A percentile compares a stretch with the other conserved stretches of the same genome.
These are phyloP conservation scores for Mortierella alpina DNA, from an alignment of 192 early-diverging fungal genomes.

Conservation along the genomic window DNA sequence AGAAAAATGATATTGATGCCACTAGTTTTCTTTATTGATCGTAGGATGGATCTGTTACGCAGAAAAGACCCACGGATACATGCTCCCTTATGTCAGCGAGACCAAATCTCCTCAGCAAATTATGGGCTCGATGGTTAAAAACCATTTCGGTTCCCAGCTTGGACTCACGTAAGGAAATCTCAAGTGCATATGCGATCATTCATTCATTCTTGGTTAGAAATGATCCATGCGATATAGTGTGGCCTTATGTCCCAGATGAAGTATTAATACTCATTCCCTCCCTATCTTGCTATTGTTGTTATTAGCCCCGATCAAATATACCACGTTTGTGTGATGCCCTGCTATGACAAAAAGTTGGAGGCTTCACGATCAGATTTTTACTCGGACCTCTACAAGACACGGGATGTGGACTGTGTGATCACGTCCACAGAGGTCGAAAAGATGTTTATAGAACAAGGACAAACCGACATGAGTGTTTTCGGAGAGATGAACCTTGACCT, in stretches of 20 bases:
- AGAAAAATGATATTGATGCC: too few species aligned
- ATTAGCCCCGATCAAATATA: constrained; percentile 80
- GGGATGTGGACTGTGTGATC: constrained; percentile 97
- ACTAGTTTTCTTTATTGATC: neutral
- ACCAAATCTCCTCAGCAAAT: constrained; percentile 98
- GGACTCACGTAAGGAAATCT: constrained; percentile 50
- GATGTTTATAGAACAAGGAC: constrained; percentile 79
- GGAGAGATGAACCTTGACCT: constrained; percentile 59
- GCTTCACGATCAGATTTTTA: constrained; percentile 94
- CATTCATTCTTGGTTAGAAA: neutral
- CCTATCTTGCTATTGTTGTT: neutral
- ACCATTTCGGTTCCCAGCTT: constrained; percentile 76
- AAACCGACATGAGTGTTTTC: constrained; percentile 57
- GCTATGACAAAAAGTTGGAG: constrained; percentile 99
- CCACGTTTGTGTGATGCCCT: constrained; percentile 97
- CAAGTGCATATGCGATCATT: neutral
- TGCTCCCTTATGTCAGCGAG: constrained; percentile 88
- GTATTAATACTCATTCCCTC: neutral
- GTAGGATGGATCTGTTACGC: constrained; percentile 98
- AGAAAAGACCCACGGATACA: constrained; percentile 95
- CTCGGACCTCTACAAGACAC: constrained; percentile 79
- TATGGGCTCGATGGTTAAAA: constrained; percentile 94
- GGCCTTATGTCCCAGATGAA: too few species aligned
- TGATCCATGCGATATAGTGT: too few species aligned
- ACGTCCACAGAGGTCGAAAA: constrained; percentile 93